Evolutionary conservation across 164 flowering plant genomes (phyloP), one percentile per base, ranked within the genome.

Genomic region (Macadamia tetraphylla): DNA sequence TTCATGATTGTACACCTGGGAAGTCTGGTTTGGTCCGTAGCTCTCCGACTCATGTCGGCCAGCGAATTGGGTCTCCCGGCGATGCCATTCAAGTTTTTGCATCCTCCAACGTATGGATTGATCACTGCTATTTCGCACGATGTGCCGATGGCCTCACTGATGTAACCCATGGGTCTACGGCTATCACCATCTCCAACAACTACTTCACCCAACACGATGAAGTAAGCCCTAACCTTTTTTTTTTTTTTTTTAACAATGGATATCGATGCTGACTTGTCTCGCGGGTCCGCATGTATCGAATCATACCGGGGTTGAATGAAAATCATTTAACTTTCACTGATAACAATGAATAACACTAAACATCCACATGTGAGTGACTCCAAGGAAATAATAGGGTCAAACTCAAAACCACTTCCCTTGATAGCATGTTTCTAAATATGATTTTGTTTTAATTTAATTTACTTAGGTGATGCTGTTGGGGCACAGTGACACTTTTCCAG

Each of bases 391-490:
- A 23, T 23, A 23, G 23, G 23, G 23, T 23, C 23, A 23, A 23
- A 23, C 23, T 23, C 23, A 23, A 23, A 23, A 23, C 23, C 23
- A 23, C 23, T 23, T 23, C 23, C 23, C n/a, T n/a, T n/a, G n/a
- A n/a, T n/a, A 23, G 23, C 23, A 23, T 23, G 23, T 23, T 23
- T 23, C 23, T 23, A 23, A 23, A 23, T 23, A 23, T 23, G 23
- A 23, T 23, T 23, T 23, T 23, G 23, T 23, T 23, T 23, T 23
- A 23, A 23, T 23, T 23, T 35, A 35, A 35, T 35, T 35, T 35
- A 48, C 77, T 23, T 23, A 92, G 94, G 97, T 87, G 74, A 89
- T 88, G 90, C 58, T 89, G 74, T 71, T 89, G 0, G 95, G 92
- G 48, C 92, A 89, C 71, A 59, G 75, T 6, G 94, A 89, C 67